These are phyloP conservation scores for Thraustotheca clavata DNA, from an alignment of 352 stramenopile genomes.

Conservation along the genomic window DNA sequence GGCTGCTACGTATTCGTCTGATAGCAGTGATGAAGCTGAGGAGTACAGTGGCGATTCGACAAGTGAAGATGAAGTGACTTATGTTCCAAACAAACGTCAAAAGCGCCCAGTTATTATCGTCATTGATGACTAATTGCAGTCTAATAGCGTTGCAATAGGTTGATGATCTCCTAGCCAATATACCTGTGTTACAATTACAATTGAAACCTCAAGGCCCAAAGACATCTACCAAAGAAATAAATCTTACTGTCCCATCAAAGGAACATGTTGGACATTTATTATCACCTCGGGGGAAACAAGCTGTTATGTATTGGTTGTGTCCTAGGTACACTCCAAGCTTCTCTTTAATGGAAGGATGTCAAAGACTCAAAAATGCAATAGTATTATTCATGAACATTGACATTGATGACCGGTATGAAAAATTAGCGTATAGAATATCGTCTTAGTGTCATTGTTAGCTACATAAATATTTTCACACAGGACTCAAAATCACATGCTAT, in stretches of 20 bases:
- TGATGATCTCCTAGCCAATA: background rate
- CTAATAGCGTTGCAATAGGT: background rate
- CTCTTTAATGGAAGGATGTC: slow-evolving; percentile 2
- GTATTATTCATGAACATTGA: slow-evolving; percentile 18
- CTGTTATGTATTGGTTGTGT: slow-evolving; percentile 2
- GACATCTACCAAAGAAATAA: slow-evolving; percentile 4
- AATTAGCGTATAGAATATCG: background rate
- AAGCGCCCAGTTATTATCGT: background rate
- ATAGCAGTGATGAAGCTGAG: background rate
- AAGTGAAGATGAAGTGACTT: background rate
- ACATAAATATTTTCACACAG: background rate
- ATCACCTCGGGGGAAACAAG: background rate
- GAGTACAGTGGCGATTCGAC: background rate
- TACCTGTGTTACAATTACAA: background rate
- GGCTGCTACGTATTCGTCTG: background rate
- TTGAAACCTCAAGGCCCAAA: background rate
- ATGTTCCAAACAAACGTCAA: background rate
- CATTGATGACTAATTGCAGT: background rate
- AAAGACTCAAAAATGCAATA: slow-evolving; percentile 5
- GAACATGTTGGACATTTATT: background rate
- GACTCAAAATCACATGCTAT: background rate
- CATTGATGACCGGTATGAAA: background rate
- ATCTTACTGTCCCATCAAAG: background rate
- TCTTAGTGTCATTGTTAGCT: background rate
- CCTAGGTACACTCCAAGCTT: slow-evolving; percentile 3